phyloP scores from a whole-genome alignment of 1,139 yeast species.

The Lodderomyces pseudojiufengensis region DNA sequence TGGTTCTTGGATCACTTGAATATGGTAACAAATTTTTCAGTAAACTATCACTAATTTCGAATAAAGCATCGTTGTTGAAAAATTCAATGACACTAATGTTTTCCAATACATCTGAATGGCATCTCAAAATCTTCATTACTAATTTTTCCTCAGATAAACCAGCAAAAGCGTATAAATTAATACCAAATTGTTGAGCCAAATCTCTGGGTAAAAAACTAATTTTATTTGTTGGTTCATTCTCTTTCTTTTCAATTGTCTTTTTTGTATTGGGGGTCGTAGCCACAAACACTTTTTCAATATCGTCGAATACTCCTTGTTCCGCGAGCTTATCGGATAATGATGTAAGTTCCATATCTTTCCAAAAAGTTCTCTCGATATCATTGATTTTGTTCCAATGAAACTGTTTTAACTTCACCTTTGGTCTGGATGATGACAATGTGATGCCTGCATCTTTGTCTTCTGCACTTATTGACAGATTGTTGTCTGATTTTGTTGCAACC shows the following conservation, averaged over 20 bases:
- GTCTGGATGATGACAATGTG: constrained; percentile 31
- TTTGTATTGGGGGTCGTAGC: constrained; percentile 24
- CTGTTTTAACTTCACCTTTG: constrained; percentile 73
- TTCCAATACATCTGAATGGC: constrained; percentile 66
- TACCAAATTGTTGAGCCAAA: constrained; percentile 82
- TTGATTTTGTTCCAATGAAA: constrained; percentile 93
- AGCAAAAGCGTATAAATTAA: constrained; percentile 80
- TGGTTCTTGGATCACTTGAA: constrained; percentile 44
- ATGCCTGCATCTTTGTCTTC: not conserved
- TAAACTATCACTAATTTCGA: constrained; percentile 66
- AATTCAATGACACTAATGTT: constrained; percentile 78
- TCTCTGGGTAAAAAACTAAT: constrained; percentile 72
- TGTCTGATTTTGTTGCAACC: not conserved
- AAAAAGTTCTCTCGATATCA: constrained; percentile 68
- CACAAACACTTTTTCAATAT: constrained; percentile 75
- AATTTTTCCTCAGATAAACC: constrained; percentile 58
- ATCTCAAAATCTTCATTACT: constrained; percentile 60
- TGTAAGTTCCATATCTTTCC: constrained; percentile 60
- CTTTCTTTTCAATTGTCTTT: not conserved
- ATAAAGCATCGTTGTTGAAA: constrained; percentile 67
- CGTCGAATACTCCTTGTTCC: constrained; percentile 70
- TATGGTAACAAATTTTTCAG: constrained; percentile 72
- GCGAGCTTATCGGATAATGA: constrained; percentile 52
- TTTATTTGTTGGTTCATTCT: constrained; percentile 29
- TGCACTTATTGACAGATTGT: not conserved